Percentiles rank a stretch among this genome's conserved stretches.
phyloP scores from a whole-genome alignment of 78 protist genomes.

The Dictyostelium brefeldianum region DNA sequence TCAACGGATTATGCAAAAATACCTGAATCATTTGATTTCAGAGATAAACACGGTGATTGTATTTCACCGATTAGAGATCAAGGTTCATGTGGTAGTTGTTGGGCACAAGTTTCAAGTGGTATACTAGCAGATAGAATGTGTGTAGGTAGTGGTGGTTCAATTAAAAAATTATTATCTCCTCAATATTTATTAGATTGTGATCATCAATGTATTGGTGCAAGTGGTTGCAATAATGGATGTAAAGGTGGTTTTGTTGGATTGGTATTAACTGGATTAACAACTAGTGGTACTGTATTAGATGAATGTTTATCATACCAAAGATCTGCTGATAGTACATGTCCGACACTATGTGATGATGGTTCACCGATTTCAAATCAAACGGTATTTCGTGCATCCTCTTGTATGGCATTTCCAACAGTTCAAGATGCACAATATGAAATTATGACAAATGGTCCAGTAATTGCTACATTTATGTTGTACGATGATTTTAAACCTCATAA shows the following conservation, averaged over 20 bases:
- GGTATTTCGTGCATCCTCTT: not conserved
- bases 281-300: slow-evolving; percentile 21
- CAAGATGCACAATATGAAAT: slow-evolving; percentile 54
- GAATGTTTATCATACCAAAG: slow-evolving; percentile 37
- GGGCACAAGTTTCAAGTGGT: slow-evolving; percentile 66
- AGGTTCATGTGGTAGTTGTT: slow-evolving; percentile 52
- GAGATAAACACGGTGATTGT: slow-evolving; percentile 42
- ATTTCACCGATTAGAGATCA: slow-evolving; percentile 52
- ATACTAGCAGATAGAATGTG: slow-evolving; percentile 52
- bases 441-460: slow-evolving; percentile 54
- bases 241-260: slow-evolving; percentile 31
- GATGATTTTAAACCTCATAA: slow-evolving; percentile 15
- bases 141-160: not conserved
- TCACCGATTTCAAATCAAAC: not conserved
- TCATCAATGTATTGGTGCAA: not conserved
- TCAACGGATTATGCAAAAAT: not conserved
- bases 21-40: slow-evolving; percentile 38
- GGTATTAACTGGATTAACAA: not conserved
- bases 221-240: slow-evolving; percentile 57
- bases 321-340: slow-evolving; percentile 14
- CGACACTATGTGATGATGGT: slow-evolving; percentile 38
- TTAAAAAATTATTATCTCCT: slow-evolving; percentile 50
- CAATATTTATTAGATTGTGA: slow-evolving; percentile 52
- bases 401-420: not conserved
- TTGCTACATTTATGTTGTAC: slow-evolving; percentile 38